Evolutionary conservation across 352 stramenopile species (phyloP), one percentile per base, ranked within the genome.

Genomic region (Pythium vanterpoolii): DNA sequence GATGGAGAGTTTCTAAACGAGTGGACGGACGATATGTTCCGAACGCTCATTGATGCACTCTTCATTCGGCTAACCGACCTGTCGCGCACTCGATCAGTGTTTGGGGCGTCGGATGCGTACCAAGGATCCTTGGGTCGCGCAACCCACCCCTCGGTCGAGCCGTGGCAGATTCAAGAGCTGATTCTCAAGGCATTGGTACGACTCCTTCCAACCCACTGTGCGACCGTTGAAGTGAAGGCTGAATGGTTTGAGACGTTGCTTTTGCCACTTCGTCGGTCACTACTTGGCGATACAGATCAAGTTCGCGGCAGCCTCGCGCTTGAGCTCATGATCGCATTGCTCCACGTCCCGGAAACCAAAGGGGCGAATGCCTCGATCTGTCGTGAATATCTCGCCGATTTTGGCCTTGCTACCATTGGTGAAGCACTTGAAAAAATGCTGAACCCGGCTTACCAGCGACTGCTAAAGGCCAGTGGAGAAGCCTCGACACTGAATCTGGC

Each of bases 121-220:
- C 64, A 54, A 47, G 60, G 49, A 38, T 64, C 52, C 23, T 47
- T 51, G 30, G 68, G 19, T 11, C 50, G 55, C 28, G 31, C 50
- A 10, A 59, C 56, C 16, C 44, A 49, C 30, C n/a, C 52, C 9
- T 26, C 56, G 9, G 48, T 69, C 3, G 79, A 95, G 56, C 78
- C 83, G 0, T 91, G 76, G 77, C 76, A 92, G 42, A 60, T 90
- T 16, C 86, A 95, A 67, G 81, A 92, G 19, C 66, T 95, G 33
- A 88, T 93, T 14, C 54, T 93, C 1, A 89, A 87, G 48, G 83
- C 86, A 9, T 67, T 95, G 16, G 71, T 79, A 28, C 69, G 74
- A 31, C 66, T 95, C 10, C 55, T 93, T 24, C 78, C 78, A 24
- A 74, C 71, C 4, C 67, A 81, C 56, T 87, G 79, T 64, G 56